Conservation (phyloP, 257 asterid species). For the Solanum chiquidenum region DNA sequence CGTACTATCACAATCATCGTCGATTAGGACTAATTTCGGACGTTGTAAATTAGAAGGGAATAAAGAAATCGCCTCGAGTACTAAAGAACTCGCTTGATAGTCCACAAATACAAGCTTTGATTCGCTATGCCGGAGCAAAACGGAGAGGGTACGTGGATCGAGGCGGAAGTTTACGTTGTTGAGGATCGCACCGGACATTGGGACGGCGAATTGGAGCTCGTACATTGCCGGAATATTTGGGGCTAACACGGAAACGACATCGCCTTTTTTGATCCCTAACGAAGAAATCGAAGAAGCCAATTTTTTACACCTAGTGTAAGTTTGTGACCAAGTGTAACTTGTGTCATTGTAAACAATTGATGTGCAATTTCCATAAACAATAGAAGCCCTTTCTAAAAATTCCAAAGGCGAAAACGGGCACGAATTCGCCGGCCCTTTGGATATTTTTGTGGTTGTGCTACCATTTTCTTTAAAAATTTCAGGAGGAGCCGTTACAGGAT, state of each 20-base stretch:
- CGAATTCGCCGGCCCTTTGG: conserved; percentile 7
- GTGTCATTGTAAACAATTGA: conserved; percentile 27
- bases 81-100: conserved; percentile 14
- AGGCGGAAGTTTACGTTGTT: conserved; percentile 45
- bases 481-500: not conserved
- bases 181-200: conserved; percentile 50
- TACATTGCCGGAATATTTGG: conserved; percentile 56
- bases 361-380: conserved; percentile 30
- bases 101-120: conserved; percentile 45
- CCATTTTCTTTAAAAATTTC: not conserved
- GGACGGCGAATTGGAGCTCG: conserved; percentile 63
- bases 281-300: conserved; percentile 38
- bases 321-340: conserved; percentile 37
- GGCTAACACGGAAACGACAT: conserved; percentile 49
- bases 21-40: conserved; percentile 21
- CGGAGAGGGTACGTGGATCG: conserved; percentile 28
- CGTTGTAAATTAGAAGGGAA: conserved; percentile 11
- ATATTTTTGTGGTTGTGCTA: not conserved
- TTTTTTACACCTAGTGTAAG: conserved; percentile 27
- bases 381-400: conserved; percentile 34
- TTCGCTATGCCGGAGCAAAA: conserved; percentile 28
- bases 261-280: conserved; percentile 25
- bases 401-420: conserved; percentile 30
- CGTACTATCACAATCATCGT: not conserved
- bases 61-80: conserved; percentile 30